phyloP scores from a whole-genome alignment of 176 grass and related monocot genomes.

The Leersia perrieri region DNA sequence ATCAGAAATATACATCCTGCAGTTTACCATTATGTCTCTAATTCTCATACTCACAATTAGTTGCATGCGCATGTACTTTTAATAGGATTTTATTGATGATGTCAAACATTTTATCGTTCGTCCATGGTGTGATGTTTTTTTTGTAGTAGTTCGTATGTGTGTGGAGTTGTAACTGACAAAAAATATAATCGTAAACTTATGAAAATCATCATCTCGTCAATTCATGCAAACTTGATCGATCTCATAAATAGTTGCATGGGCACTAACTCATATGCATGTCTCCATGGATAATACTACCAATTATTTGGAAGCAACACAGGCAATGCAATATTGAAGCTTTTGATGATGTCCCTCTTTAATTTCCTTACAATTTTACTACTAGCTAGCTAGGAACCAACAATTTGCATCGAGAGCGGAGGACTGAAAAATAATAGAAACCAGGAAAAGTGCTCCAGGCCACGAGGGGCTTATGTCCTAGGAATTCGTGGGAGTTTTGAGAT shows the following conservation, averaged over 20 bases:
- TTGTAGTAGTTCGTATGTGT: no score
- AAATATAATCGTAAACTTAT: no score
- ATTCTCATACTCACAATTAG: no score
- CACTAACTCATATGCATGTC: conserved; percentile 11
- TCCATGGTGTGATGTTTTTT: no score
- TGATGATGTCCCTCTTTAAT: conserved; percentile 21
- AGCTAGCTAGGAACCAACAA: neutral
- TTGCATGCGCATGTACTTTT: no score
- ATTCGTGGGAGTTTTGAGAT: conserved; percentile 15
- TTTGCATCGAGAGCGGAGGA: neutral
- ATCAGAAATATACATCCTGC: no score
- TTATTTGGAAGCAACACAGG: neutral
- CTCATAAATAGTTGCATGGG: neutral
- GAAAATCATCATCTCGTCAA: neutral
- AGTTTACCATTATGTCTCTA: no score
- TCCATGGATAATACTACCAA: neutral
- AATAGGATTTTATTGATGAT: no score
- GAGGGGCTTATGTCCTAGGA: neutral
- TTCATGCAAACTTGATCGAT: neutral
- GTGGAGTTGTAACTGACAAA: no score
- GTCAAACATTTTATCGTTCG: no score
- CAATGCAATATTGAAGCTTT: conserved; percentile 14
- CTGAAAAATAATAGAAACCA: neutral
- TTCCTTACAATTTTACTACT: neutral
- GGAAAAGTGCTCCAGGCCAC: conserved; percentile 8